These are phyloP conservation scores for Skeletonema grethae DNA, from an alignment of 108 stramenopile genomes.

Conservation along the genomic window DNA sequence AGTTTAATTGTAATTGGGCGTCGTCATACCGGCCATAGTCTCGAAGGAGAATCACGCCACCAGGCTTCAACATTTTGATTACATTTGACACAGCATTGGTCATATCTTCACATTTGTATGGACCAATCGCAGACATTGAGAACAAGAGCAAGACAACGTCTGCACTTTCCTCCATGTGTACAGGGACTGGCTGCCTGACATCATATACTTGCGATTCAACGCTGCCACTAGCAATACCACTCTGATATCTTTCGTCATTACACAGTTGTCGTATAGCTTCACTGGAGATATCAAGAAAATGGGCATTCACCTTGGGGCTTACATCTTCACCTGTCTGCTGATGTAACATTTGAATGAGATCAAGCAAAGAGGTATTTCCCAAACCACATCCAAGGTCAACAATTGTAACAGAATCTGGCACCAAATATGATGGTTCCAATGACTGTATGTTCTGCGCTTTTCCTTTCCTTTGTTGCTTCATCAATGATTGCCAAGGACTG, in stretches of 20 bases:
- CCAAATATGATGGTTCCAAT: background rate
- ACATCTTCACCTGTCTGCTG: background rate
- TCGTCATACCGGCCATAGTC: conserved; percentile 92
- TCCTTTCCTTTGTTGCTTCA: conserved; percentile 11
- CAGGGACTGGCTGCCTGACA: background rate
- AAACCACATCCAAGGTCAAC: conserved; percentile 42
- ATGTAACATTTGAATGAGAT: conserved; percentile 18
- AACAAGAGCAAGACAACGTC: conserved; percentile 47
- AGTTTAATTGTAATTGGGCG: conserved; percentile 68
- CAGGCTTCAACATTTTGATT: conserved; percentile 60
- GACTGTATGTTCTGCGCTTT: background rate
- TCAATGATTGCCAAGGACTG: conserved; percentile 19
- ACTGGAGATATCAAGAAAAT: conserved; percentile 28
- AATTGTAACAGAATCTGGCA: conserved; percentile 13
- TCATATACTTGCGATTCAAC: conserved; percentile 5
- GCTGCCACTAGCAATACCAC: background rate
- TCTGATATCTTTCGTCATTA: conserved; percentile 30
- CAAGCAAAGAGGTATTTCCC: conserved; percentile 32
- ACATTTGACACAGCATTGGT: conserved; percentile 53
- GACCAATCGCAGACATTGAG: conserved; percentile 48
- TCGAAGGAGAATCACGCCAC: conserved; percentile 76
- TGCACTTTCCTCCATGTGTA: conserved; percentile 4
- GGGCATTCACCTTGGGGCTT: conserved; percentile 22
- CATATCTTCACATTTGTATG: conserved; percentile 31
- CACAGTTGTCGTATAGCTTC: conserved; percentile 24